A percentile compares a stretch with the other conserved stretches of the same genome.
Evolutionary conservation across 2,329 filamentous ascomycete species (phyloP).

Genomic region (Aspergillus quadricinctus): DNA sequence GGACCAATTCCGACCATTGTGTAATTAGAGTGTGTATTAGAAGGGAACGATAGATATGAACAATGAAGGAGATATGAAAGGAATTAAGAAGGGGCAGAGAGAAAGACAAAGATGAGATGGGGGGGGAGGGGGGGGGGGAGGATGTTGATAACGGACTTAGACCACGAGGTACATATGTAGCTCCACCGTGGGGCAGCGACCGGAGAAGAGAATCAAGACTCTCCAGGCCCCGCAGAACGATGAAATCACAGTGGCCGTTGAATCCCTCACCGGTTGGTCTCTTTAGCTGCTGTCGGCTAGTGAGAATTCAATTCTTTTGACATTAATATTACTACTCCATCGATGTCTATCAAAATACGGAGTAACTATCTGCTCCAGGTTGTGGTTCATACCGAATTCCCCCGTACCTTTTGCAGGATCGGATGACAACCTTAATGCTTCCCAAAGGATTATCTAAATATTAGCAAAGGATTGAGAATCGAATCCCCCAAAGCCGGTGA

Average conservation of each 20-base stretch:
- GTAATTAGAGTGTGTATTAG: conserved; percentile 14
- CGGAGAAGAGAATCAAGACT: background rate
- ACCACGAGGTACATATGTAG: background rate
- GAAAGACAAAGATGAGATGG: background rate
- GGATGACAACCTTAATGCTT: no score
- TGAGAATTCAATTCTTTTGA: no score
- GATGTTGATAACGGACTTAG: conserved; percentile 14
- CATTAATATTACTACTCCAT: background rate
- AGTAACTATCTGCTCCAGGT: background rate
- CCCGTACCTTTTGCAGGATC: background rate
- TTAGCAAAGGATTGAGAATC: background rate
- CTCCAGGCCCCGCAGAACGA: background rate
- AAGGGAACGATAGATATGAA: background rate
- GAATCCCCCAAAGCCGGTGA: background rate
- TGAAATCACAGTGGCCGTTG: background rate
- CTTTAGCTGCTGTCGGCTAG: background rate
- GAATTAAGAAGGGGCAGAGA: background rate
- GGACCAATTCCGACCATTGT: conserved; percentile 63
- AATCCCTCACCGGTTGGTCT: conserved; percentile 3
- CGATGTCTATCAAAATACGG: background rate
- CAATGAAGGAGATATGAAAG: conserved; percentile 1
- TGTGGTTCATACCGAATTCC: background rate
- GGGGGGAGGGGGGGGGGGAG: conserved; percentile 2
- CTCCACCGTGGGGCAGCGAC: conserved; percentile 21
- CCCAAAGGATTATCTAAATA: background rate